phyloP scores from a whole-genome alignment of 2,329 filamentous ascomycete genomes.

The Penicillium sp. region DNA sequence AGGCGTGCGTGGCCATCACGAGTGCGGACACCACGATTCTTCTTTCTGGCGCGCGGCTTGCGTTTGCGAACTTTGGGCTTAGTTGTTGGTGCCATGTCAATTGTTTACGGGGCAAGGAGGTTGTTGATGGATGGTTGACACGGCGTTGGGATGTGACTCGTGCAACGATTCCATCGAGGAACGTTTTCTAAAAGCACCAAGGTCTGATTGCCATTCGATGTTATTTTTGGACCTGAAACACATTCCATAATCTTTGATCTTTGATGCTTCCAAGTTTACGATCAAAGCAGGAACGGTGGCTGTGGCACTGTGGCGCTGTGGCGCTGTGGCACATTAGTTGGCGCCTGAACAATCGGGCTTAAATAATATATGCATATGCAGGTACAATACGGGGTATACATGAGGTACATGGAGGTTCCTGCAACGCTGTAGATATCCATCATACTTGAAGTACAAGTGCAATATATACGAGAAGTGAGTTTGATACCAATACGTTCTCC shows the following conservation, averaged over 20 bases:
- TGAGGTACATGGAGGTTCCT: no score
- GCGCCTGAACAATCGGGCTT: neutral
- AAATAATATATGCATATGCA: no score
- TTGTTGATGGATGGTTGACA: neutral
- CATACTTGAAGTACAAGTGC: neutral
- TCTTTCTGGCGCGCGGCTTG: slow-evolving; percentile 8
- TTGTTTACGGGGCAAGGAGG: neutral
- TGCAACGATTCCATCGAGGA: neutral
- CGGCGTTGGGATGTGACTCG: neutral
- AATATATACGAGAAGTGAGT: no score
- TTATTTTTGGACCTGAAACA: slow-evolving; percentile 3
- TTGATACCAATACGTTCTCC: neutral
- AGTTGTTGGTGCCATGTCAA: slow-evolving; percentile 17
- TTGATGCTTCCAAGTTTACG: slow-evolving; percentile 1
- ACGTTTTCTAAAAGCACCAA: neutral
- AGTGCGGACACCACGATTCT: slow-evolving; percentile 10
- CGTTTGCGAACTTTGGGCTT: slow-evolving; percentile 7
- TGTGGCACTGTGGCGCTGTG: slow-evolving; percentile 1
- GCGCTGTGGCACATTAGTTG: neutral
- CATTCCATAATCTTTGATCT: neutral
- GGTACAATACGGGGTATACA: no score
- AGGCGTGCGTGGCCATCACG: neutral
- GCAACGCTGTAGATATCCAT: no score
- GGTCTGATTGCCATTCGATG: neutral
- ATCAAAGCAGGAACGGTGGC: slow-evolving; percentile 4